These are phyloP conservation scores for Termitomyces sp. DNA, from an alignment of 768 basidiomycete species.

Conservation along the genomic window DNA sequence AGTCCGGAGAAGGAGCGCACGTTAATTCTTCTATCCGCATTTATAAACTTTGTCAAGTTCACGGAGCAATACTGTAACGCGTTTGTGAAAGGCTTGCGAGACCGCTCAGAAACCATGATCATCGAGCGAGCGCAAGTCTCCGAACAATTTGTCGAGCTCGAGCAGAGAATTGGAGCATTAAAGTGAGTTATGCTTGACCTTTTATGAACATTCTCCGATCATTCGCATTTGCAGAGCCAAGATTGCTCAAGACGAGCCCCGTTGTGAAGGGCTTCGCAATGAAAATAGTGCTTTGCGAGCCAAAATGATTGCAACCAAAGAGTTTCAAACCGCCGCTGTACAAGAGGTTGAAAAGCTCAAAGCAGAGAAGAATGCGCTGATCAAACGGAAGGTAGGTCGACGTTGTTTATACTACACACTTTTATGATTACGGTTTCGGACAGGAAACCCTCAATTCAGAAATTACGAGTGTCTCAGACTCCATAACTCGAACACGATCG, in stretches of 20 bases:
- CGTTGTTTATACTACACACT: background rate
- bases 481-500: slow-evolving; percentile 55
- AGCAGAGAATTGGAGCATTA: slow-evolving; percentile 45
- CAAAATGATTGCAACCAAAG: slow-evolving; percentile 65
- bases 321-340: slow-evolving; percentile 50
- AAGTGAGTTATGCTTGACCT: slow-evolving; percentile 37
- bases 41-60: slow-evolving; percentile 93
- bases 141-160: slow-evolving; percentile 41
- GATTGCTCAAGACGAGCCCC: slow-evolving; percentile 64
- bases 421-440: background rate
- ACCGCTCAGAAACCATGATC: slow-evolving; percentile 48
- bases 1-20: slow-evolving; percentile 74
- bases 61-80: slow-evolving; percentile 62
- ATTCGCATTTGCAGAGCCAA: slow-evolving; percentile 38
- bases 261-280: slow-evolving; percentile 49
- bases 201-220: background rate
- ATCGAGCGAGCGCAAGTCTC: slow-evolving; percentile 56
- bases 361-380: slow-evolving; percentile 56
- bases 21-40: slow-evolving; percentile 70
- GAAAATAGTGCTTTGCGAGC: slow-evolving; percentile 60
- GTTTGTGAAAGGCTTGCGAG: slow-evolving; percentile 57
- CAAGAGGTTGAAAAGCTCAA: slow-evolving; percentile 69
- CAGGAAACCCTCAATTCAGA: slow-evolving; percentile 62
- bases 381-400: slow-evolving; percentile 54
- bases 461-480: slow-evolving; percentile 50